Evolutionary conservation across 2,329 filamentous ascomycete species (phyloP).

Genomic region (Aspergillus sp.): DNA sequence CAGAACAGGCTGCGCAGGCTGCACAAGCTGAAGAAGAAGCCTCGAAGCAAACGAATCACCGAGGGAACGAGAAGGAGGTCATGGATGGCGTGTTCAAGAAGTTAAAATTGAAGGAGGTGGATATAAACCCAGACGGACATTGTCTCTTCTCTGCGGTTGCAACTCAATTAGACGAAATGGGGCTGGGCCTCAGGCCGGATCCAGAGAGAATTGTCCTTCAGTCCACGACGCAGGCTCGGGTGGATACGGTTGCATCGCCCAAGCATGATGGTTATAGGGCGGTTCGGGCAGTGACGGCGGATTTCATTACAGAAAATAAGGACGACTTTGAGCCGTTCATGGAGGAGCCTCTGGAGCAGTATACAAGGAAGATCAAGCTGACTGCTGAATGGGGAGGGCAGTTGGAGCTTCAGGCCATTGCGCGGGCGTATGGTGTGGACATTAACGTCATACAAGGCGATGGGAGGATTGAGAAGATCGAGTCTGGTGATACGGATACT

Average conservation of each 20-base stretch:
- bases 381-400: constrained; percentile 97
- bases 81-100: constrained; percentile 69
- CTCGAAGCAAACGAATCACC: constrained; percentile 68
- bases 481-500: constrained; percentile 46
- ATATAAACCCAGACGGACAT: constrained; percentile 87
- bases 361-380: constrained; percentile 73
- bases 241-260: constrained; percentile 35
- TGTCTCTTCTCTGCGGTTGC: constrained; percentile 92
- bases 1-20: constrained; percentile 72
- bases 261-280: constrained; percentile 58
- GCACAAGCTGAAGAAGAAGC: constrained; percentile 74
- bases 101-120: constrained; percentile 68
- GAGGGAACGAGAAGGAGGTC: constrained; percentile 65
- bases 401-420: constrained; percentile 81
- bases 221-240: constrained; percentile 29
- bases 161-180: constrained; percentile 67
- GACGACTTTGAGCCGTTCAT: constrained; percentile 86
- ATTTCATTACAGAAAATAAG: constrained; percentile 70
- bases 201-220: constrained; percentile 34
- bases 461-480: constrained; percentile 74
- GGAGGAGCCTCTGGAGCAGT: constrained; percentile 73
- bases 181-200: constrained; percentile 39
- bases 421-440: constrained; percentile 73
- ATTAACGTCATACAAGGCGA: constrained; percentile 83
- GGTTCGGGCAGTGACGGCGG: constrained; percentile 70